Base-by-base conservation (phyloP, 2,329 filamentous ascomycete genomes). In the Trichoderma sp. region DNA sequence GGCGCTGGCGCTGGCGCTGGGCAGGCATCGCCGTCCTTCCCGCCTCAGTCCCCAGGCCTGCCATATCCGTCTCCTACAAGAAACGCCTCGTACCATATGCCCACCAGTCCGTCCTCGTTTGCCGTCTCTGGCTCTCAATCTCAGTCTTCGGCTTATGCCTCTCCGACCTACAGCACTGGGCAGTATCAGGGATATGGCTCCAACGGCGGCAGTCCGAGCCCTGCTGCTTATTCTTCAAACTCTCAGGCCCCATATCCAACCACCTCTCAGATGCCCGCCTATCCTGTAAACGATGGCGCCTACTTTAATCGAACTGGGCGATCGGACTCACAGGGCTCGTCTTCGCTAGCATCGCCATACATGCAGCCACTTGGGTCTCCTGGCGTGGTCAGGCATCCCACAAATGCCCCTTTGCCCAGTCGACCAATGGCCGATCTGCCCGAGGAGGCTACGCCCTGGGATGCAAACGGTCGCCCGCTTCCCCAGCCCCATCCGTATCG, bases 371-470 rank as follows among this genome's bases (percentile, higher is more conserved):
- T 83, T 58, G 75, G 81, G 28, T 81, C 83, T 6, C 78, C 82
- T 2, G 81, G 84, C n/a, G 75, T 88, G 13, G 81, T 83, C 69
- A 82, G 87, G 63, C 85, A 89, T 69, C 87, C 87, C 1, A 89
- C 87, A 18, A 85, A 89, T 76, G 83, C 87, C 67, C 84, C 87
- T 52, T 78, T 89, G 58, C 85, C 87, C n/a, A 87, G 80, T 69
- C 82, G 84, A 56, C 86, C 83, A 55, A 80, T 82, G 71, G 83
- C 83, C 11, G 78, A 81, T 58, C 70, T 82, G 46, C 77, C 79
- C 4, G 83, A 85, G 68, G 80, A 82, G 52, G 79, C 81, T 54
- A 76, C 76, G 2, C 77, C 79, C 46, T 84, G 83, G 77, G 76
- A 74, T n/a, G 76, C 79, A 2, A 80, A 81, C 72, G 79, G 77